phyloP scores from a whole-genome alignment of 1,284 basidiomycete genomes.

The Cutaneotrichosporon cutaneum region DNA sequence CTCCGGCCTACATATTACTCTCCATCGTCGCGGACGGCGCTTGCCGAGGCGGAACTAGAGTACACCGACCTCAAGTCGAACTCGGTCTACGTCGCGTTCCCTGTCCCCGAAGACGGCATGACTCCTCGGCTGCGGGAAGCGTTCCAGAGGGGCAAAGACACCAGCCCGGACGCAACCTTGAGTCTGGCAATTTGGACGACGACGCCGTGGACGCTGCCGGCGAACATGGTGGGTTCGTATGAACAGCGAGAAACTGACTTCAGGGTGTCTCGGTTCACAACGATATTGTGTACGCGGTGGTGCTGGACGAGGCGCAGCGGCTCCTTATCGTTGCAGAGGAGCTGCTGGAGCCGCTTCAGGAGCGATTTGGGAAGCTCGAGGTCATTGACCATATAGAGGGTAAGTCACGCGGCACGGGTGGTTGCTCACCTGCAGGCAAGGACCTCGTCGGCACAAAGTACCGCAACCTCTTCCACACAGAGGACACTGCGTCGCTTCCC shows the following conservation, averaged over 20 bases:
- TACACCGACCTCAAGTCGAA: conserved; percentile 88
- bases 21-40: conserved; percentile 86
- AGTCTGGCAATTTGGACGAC: conserved; percentile 94
- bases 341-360: conserved; percentile 60
- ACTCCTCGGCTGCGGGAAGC: conserved; percentile 32
- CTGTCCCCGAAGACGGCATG: conserved; percentile 53
- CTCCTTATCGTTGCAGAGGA: conserved; percentile 70
- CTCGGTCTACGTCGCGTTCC: conserved; percentile 82
- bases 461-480: conserved; percentile 63
- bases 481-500: conserved; percentile 58
- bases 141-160: conserved; percentile 21
- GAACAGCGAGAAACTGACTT: neutral
- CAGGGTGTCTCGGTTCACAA: conserved; percentile 83
- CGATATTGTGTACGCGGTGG: conserved; percentile 69
- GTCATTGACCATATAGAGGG: conserved; percentile 60
- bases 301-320: conserved; percentile 53
- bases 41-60: conserved; percentile 92
- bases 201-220: conserved; percentile 94
- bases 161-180: conserved; percentile 38
- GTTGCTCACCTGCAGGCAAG: conserved; percentile 55
- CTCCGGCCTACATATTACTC: conserved; percentile 94
- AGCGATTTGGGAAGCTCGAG: conserved; percentile 60
- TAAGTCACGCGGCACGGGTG: conserved; percentile 25
- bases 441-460: conserved; percentile 69
- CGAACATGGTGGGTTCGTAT: conserved; percentile 83